phyloP scores from a whole-genome alignment of 345 rosid genomes.

The Angophora floribunda region DNA sequence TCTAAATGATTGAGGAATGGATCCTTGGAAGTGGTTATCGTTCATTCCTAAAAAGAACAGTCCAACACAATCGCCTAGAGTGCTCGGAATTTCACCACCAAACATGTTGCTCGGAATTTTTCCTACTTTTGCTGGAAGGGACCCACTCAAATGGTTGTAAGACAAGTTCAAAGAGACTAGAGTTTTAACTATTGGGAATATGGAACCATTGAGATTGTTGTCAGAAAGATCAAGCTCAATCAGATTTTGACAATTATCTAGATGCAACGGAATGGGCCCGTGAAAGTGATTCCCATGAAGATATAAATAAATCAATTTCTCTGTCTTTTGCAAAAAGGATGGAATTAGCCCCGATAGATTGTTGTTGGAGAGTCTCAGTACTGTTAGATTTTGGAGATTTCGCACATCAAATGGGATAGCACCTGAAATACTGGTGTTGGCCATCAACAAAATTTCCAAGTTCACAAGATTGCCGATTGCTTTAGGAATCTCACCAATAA shows the following conservation, averaged over 20 bases:
- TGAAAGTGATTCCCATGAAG: neutral
- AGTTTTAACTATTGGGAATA: neutral
- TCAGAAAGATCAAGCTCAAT: neutral
- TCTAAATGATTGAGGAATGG: conserved; percentile 22
- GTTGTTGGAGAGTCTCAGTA: neutral
- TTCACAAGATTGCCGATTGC: conserved; percentile 1
- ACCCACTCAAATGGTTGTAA: conserved; percentile 13
- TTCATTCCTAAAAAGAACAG: neutral
- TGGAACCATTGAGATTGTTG: conserved; percentile 11
- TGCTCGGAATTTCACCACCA: conserved; percentile 14
- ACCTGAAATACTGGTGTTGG: neutral
- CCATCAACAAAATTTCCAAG: neutral
- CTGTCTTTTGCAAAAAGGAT: conserved; percentile 8
- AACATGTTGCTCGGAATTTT: conserved; percentile 14
- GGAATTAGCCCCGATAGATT: conserved; percentile 8
- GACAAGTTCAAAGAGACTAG: conserved; percentile 2
- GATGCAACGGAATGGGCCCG: conserved; percentile 5
- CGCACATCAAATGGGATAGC: neutral
- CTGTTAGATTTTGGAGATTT: neutral
- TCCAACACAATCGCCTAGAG: conserved; percentile 7
- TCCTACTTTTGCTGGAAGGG: neutral
- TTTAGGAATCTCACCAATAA: conserved; percentile 5
- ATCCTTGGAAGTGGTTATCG: conserved; percentile 12
- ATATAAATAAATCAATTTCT: neutral
- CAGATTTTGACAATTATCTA: neutral